Conservation (phyloP, 75 land plant genomes). For the Adiantum capillusveneris region DNA sequence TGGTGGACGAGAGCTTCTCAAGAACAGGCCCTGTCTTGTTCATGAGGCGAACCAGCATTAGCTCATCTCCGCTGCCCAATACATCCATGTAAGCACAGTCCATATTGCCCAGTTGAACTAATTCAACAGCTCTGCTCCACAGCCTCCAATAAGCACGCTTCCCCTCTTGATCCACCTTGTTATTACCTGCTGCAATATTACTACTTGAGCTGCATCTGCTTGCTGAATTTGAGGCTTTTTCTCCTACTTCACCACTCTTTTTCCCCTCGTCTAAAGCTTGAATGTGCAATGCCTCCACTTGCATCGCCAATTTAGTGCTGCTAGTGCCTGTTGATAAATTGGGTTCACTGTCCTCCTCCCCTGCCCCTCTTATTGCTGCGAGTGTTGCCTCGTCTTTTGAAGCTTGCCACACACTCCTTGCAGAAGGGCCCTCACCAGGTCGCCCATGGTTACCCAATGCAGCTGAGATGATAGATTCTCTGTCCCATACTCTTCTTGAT, state of each 20-base stretch:
- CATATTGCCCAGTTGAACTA: slow-evolving; percentile 22
- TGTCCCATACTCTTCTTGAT: slow-evolving; percentile 18
- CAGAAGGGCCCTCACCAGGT: slow-evolving; percentile 33
- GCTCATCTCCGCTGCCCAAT: slow-evolving; percentile 25
- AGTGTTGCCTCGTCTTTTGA: slow-evolving; percentile 38
- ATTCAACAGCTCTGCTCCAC: slow-evolving; percentile 34
- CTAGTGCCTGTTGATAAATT: slow-evolving; percentile 23
- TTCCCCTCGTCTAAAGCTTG: neutral
- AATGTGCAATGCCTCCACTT: neutral
- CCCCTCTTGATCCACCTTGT: slow-evolving; percentile 1
- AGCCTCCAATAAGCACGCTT: slow-evolving; percentile 25
- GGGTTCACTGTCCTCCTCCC: slow-evolving; percentile 5
- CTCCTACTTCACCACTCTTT: too few species aligned
- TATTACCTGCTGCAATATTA: too few species aligned
- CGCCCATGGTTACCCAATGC: neutral
- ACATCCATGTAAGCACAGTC: slow-evolving; percentile 30
- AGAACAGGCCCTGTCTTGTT: slow-evolving; percentile 34
- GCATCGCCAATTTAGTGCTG: slow-evolving; percentile 37
- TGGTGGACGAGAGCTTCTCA: slow-evolving; percentile 13
- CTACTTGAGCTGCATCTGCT: neutral
- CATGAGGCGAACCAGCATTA: slow-evolving; percentile 31
- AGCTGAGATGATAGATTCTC: neutral
- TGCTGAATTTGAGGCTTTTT: neutral
- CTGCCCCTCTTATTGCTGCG: slow-evolving; percentile 34
- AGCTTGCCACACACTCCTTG: slow-evolving; percentile 38